These are phyloP conservation scores for Globisporangium alternatum DNA, from an alignment of 352 stramenopile species.

Conservation along the genomic window DNA sequence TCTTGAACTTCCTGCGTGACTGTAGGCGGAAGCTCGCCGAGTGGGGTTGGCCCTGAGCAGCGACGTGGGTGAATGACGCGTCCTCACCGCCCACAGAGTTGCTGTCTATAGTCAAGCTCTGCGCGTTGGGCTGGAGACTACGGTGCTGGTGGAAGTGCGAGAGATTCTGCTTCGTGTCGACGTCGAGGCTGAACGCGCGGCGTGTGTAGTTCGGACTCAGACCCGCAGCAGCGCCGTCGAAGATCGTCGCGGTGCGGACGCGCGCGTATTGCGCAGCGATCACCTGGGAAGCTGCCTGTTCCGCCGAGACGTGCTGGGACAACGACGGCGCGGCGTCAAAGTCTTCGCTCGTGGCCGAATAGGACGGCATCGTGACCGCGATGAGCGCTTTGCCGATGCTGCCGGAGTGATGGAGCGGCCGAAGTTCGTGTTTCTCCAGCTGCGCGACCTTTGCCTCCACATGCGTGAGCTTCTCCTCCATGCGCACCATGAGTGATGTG, in stretches of 20 bases:
- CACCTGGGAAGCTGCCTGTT: background rate
- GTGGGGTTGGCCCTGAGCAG: background rate
- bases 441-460: background rate
- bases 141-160: background rate
- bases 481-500: conserved; percentile 1
- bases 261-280: background rate
- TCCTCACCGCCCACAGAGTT: background rate
- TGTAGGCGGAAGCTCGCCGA: conserved; percentile 8
- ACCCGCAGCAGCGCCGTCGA: background rate
- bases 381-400: conserved; percentile 8
- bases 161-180: background rate
- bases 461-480: conserved; percentile 10
- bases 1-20: background rate
- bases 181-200: background rate
- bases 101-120: background rate
- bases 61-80: background rate
- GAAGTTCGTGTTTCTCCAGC: background rate
- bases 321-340: background rate
- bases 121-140: background rate
- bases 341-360: background rate
- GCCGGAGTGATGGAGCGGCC: background rate
- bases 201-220: background rate
- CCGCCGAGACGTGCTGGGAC: background rate
- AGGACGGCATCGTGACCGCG: conserved; percentile 3
- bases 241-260: background rate